Base-by-base conservation (phyloP, 148 eudicot genomes). In the Rhododendron simsii region DNA sequence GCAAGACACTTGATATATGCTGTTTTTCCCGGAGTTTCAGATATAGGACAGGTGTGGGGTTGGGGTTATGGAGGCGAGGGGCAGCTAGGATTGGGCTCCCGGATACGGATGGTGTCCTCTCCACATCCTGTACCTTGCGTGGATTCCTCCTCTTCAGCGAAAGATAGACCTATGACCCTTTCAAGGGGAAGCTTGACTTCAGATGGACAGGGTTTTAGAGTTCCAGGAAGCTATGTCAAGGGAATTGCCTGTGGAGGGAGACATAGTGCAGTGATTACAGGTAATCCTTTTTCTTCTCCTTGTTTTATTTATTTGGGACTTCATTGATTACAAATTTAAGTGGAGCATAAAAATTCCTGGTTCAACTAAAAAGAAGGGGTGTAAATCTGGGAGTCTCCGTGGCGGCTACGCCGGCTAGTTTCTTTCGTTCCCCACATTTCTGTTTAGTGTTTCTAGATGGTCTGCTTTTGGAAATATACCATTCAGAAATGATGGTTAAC, bases 1-100 rank as follows among this genome's bases (percentile, higher is more conserved):
- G 65, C 84, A 83, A 86, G 88, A 90, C 83, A 88, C 84, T 82
- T 93, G 93, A 93, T 89, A 87, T 84, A 41, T 41, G 16, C 79
- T 85, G 74, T 81, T 90, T 91, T 87, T 87, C 82, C 75, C 85
- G 88, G 88, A 91, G 93, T 89, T 93, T 89, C 95, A 97, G 99
- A 97, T 97, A 83, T 90, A 76, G 99, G 99, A 86, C 99, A 97
- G 89, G 98, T 97, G 86, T 97, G 99, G 99, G 99, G 98, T 78
- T 97, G 98, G 98, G 99, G 99, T 69, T 97, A 97, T 87, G 99
- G 99, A 92, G 99, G 99, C 61, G 99, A 97, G 86, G 99, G 99
- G 26, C 99, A 97, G 88, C 90, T 97, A 26, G 99, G 99, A 47
- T 85, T 97, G 91, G 99, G 99, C 13, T 92, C 98, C 57, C 90